Evolutionary conservation across 208 protist genomes (phyloP).

Genomic region (Endotrypanum monterogeii): DNA sequence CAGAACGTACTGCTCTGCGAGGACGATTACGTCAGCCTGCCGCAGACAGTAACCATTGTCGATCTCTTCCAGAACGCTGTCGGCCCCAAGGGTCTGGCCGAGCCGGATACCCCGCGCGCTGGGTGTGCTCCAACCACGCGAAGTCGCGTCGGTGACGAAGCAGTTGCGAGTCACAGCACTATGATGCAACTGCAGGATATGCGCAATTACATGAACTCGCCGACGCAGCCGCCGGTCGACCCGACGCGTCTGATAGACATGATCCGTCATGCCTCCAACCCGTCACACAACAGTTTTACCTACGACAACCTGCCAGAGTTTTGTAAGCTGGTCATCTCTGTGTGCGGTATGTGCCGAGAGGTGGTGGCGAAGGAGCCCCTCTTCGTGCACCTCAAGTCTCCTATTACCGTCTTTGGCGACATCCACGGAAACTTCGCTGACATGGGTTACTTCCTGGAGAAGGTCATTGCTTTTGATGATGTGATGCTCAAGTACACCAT

Average conservation of each 20-base stretch:
- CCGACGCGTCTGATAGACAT: conserved; percentile 85
- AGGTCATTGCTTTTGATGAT: conserved; percentile 89
- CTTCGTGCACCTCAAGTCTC: conserved; percentile 88
- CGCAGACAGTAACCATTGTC: conserved; percentile 87
- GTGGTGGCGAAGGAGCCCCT: conserved; percentile 88
- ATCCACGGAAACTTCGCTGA: conserved; percentile 95
- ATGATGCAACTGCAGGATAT: conserved; percentile 91
- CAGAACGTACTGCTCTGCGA: conserved; percentile 90
- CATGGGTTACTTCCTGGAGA: conserved; percentile 90
- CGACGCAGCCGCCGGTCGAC: conserved; percentile 80
- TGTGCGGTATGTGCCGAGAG: conserved; percentile 83
- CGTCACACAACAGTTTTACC: conserved; percentile 71
- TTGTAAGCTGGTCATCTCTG: conserved; percentile 85
- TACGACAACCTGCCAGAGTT: conserved; percentile 88
- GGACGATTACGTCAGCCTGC: conserved; percentile 76
- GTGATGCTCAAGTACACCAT: conserved; percentile 92
- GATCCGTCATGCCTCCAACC: conserved; percentile 77
- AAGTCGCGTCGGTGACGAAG: conserved; percentile 73
- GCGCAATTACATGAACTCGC: conserved; percentile 88
- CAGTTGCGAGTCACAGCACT: conserved; percentile 88
- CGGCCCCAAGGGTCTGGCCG: conserved; percentile 74
- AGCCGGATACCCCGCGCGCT: conserved; percentile 86
- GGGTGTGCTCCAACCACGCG: conserved; percentile 44
- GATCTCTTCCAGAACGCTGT: conserved; percentile 88
- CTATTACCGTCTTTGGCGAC: conserved; percentile 92